These are phyloP conservation scores for Breviolum minutum DNA, from an alignment of 73 alveolate species.

Conservation along the genomic window DNA sequence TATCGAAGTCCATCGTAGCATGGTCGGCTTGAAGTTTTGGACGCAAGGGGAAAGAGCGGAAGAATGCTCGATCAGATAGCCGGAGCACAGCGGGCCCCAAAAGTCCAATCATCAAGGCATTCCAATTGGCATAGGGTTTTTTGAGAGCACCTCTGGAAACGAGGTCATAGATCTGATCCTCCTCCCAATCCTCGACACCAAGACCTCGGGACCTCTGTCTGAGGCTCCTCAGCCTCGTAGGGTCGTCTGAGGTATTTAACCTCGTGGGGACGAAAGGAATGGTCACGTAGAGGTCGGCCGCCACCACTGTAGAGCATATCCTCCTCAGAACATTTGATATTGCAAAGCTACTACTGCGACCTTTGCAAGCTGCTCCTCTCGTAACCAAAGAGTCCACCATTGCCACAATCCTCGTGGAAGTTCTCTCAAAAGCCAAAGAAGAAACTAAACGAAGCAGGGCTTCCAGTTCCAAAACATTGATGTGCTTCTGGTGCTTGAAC, in stretches of 20 bases:
- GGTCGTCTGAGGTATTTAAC: background rate
- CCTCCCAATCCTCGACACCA: background rate
- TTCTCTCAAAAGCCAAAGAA: background rate
- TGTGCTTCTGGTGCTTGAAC: background rate
- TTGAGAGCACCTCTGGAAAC: background rate
- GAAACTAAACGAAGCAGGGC: background rate
- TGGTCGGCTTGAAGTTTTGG: background rate
- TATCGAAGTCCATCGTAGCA: background rate
- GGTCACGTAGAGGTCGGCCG: background rate
- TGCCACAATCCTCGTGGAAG: background rate
- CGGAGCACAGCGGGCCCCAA: background rate
- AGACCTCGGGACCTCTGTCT: background rate
- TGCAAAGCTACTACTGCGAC: background rate
- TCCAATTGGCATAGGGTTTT: background rate
- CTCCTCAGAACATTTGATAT: background rate
- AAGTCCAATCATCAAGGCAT: background rate
- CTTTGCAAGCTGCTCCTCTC: background rate
- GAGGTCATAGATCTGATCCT: background rate
- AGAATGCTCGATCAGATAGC: background rate
- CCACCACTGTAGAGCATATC: background rate
- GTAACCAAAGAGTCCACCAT: background rate
- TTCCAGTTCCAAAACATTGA: background rate
- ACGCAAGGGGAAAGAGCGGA: background rate
- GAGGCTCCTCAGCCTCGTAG: background rate
- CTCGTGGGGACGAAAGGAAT: background rate